Evolutionary conservation across 805 yeast genomes (phyloP), one percentile per base, ranked within the genome.

Genomic region (Lachancea cidri): DNA sequence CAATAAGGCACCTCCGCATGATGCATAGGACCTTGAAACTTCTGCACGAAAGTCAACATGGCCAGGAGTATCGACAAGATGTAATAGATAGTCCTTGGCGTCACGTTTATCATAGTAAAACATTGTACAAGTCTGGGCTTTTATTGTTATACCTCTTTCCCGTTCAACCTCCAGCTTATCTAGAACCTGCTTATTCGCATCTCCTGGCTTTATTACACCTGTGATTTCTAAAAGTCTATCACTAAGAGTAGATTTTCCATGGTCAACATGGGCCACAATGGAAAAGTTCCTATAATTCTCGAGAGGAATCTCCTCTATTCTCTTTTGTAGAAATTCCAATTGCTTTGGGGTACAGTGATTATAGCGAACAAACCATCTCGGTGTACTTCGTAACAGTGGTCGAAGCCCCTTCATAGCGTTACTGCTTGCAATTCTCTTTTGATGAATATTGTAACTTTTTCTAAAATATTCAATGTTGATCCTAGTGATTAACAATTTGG

Each of bases 61-160:
- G 0, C 98, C 98, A 0, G 98, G 98, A 0, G 98, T 91, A 62
- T 91, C 98, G 34, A 93, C 96, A 34, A 91, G 68, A 67, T 91
- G 96, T 35, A 91, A 66, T 41, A 93, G 63, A 58, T 86, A 93
- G 52, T 91, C 96, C 52, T 77, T 68, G 2, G 78, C 77, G n/a
- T 56, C 52, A 30, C 56, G 48, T 6, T 77, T 69, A 48, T 78
- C 71, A 27, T 72, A 71, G 60, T 88, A 88, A 45, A 93, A 72
- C 97, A 91, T 93, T 0, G 96, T 75, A 54, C 96, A 91, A 0
- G 98, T 93, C 58, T 93, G 98, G 0, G 98, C 98, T 62, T 91
- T 91, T 41, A 91, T 93, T 0, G 98, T 91, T 54, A 91, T 91
- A 2, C 98, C 98, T 54, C 98, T 70, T 64, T 91, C 98, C 58